Evolutionary conservation across 2,329 filamentous ascomycete species (phyloP), one percentile per base, ranked within the genome.

Genomic region (Trichoderma atroviride): DNA sequence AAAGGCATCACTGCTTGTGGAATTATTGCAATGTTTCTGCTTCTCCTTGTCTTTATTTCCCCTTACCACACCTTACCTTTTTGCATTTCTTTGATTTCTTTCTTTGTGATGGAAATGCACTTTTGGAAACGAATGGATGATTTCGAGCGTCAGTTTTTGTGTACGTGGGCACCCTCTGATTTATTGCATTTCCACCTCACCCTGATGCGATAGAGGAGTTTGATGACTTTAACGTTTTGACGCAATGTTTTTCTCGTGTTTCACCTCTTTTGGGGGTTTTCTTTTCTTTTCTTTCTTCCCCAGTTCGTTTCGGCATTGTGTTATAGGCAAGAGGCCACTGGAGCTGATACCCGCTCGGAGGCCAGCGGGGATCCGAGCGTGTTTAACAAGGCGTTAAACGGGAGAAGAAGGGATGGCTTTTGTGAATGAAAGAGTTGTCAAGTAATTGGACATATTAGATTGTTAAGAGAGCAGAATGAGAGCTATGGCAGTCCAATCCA

Each of bases 121-220:
- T 37, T 58, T 43, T 64, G 59, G 67, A 64, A 47, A 64, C 35
- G 67, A 69, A 27, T 60, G 57, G 61, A 67, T 67, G 63, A 59
- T 58, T 67, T 56, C 9, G 14, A 43, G 65, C 43, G 52, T 53
- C 43, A 43, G 43, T 27, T 22, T 50, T 47, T 55, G 57, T 68
- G 65, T 52, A 57, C 33, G 57, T 61, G 47, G 29, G 47, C 47
- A 31, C 56, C 40, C 33, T 70, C 65, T 74, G 74, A 73, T 71
- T 72, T 72, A 68, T 73, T 76, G 68, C 70, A 73, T 71, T 70
- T 65, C 22, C 73, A 70, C 72, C 68, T 71, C 52, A 58, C 72
- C 73, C 63, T 72, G 69, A 70, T 70, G 74, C 71, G 71, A 71
- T 69, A 74, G 69, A 71, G 75, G 75, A 77, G 74, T 76, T 76